Evolutionary conservation across 805 yeast genomes (phyloP), one percentile per base, ranked within the genome.

Genomic region (Cyberlindnera galapagoensis): DNA sequence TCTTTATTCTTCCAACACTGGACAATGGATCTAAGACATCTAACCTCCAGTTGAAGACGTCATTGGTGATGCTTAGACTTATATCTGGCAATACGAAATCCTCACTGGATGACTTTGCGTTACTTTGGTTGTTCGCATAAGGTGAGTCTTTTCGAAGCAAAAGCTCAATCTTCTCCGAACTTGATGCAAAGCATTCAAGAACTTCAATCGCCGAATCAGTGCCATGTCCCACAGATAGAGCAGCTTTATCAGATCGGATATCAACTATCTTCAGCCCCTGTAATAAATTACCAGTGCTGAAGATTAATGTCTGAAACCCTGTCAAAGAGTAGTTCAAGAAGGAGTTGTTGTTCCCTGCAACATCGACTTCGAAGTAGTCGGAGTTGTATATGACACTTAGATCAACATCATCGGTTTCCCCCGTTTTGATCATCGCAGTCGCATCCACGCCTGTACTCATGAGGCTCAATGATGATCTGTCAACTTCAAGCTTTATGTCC

Each of bases 251-350:
- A 14, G 40, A 33, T 2, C 21, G 11, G 7, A 35, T 17, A 12
- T 31, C 29, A 8, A 28, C 21, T 5, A 14, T 10, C 19, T 40
- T 37, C 4, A 31, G 32, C 5, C 40, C 38, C 4, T 13, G 9
- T 6, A 28, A 3, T 4, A 19, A 7, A 21, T 17, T 12, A 17
- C 36, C 38, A 21, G 19, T 19, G 13, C 33, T 21, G 5, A 28
- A 13, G 8, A 20, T 25, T 2, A 34, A 28, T 7, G 36, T 33
- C 7, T 15, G 14, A 25, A 34, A 34, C 4, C 29, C 33, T 5
- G 44, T 28, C 11, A 37, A 32, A 9, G 41, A 35, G 28, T 37
- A 40, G 12, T 34, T 33, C n/a, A 35, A n/a, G 10, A 35, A 34
- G 4, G 44, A 32, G n/a, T 28, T 29, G 17, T 24, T 28, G 4